Conservation (phyloP, 2,329 filamentous ascomycete genomes). For the Podosphaera fusca region DNA sequence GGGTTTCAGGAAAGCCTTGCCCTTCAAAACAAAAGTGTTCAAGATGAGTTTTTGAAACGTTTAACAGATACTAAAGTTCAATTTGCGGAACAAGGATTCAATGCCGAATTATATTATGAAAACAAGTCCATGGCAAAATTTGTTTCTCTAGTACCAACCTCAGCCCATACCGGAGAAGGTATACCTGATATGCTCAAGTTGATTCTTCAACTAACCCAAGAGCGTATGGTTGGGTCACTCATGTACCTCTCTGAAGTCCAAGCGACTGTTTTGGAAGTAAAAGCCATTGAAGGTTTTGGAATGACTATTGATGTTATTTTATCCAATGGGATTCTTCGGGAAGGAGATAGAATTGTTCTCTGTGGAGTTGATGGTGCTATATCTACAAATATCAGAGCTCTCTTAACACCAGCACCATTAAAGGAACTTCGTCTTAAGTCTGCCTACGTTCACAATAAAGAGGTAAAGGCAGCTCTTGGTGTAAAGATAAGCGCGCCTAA, state of each 20-base stretch:
- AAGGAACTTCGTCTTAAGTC: conserved; percentile 92
- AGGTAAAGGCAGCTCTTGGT: conserved; percentile 93
- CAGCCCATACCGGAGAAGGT: conserved; percentile 95
- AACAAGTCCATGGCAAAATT: conserved; percentile 92
- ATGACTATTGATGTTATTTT: conserved; percentile 96
- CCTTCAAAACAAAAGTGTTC: conserved; percentile 76
- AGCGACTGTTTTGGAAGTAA: conserved; percentile 93
- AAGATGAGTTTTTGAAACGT: conserved; percentile 83
- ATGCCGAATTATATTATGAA: conserved; percentile 87
- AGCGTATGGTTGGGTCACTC: conserved; percentile 86
- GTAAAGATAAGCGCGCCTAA: conserved; percentile 96
- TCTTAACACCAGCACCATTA: conserved; percentile 79
- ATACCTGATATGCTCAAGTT: conserved; percentile 98
- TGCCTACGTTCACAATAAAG: conserved; percentile 94
- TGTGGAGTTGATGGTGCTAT: conserved; percentile 96
- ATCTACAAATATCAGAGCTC: conserved; percentile 78
- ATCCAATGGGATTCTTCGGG: conserved; percentile 81
- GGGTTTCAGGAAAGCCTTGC: conserved; percentile 84
- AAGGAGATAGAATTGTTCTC: conserved; percentile 84
- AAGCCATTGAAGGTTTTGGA: conserved; percentile 94
- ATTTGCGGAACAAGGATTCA: conserved; percentile 93
- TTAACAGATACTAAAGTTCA: conserved; percentile 79
- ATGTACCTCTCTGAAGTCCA: conserved; percentile 98
- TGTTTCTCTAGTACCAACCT: conserved; percentile 92
- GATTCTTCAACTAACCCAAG: conserved; percentile 74